A percentile compares a stretch with the other conserved stretches of the same genome.
Evolutionary conservation across 2,329 filamentous ascomycete species (phyloP).

Genomic region (Davidsoniella australis): DNA sequence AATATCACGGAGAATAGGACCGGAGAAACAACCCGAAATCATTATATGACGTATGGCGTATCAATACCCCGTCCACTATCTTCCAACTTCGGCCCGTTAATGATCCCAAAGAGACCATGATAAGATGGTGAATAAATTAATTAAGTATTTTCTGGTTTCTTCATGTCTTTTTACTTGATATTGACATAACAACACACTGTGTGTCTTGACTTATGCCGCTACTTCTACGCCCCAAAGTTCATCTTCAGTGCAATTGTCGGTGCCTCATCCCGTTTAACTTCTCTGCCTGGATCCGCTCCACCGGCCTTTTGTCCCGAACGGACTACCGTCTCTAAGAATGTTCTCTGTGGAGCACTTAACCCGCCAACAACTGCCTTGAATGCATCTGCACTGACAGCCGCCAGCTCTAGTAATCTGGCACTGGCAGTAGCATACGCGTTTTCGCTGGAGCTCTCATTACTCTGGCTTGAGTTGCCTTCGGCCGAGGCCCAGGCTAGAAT

Average conservation of each 20-base stretch:
- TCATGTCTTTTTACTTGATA: no score
- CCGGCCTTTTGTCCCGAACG: slow-evolving; percentile 36
- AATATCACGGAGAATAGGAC: no score
- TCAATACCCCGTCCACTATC: no score
- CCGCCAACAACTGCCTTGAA: slow-evolving; percentile 60
- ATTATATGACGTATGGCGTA: no score
- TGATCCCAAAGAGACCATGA: no score
- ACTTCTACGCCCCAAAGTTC: slow-evolving; percentile 48
- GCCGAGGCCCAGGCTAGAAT: slow-evolving; percentile 55
- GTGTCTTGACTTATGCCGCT: no score
- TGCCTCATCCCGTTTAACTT: slow-evolving; percentile 27
- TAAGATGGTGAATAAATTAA: no score
- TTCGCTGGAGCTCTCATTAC: background rate
- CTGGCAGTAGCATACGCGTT: slow-evolving; percentile 55
- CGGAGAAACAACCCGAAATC: no score
- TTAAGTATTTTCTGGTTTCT: no score
- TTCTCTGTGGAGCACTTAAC: slow-evolving; percentile 53
- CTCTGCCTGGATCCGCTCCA: slow-evolving; percentile 23
- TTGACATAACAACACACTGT: no score
- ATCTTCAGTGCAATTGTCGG: slow-evolving; percentile 90
- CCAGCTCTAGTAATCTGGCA: slow-evolving; percentile 60
- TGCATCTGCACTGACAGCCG: slow-evolving; percentile 50
- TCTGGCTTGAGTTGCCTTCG: slow-evolving; percentile 23
- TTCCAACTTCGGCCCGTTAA: no score
- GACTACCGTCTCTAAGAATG: slow-evolving; percentile 68